phyloP scores from a whole-genome alignment of 805 yeast species.

The Metschnikowia hibisci region DNA sequence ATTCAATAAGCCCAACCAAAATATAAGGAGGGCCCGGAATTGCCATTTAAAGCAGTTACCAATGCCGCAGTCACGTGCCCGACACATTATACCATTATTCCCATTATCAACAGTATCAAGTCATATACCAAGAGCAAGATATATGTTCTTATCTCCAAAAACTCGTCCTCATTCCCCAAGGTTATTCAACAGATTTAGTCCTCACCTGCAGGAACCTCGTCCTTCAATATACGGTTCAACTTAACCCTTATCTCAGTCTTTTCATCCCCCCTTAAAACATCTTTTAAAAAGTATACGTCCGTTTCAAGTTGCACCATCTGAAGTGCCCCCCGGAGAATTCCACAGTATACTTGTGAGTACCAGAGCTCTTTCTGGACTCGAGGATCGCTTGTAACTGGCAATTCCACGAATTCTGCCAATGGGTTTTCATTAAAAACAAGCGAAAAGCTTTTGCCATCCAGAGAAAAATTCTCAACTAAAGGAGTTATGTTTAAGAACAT shows the following conservation, averaged over 20 bases:
- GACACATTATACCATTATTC: too few species aligned
- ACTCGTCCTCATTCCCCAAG: not conserved
- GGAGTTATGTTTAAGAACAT: constrained; percentile 84
- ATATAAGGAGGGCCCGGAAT: too few species aligned
- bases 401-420: constrained; percentile 88
- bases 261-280: constrained; percentile 77
- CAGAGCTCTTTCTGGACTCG: constrained; percentile 69
- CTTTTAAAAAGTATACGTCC: constrained; percentile 75
- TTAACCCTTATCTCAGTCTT: constrained; percentile 74
- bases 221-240: constrained; percentile 70
- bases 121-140: too few species aligned
- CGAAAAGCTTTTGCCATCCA: constrained; percentile 70
- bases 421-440: constrained; percentile 81
- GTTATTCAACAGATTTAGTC: constrained; percentile 40
- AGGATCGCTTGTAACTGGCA: constrained; percentile 67
- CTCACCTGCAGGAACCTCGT: constrained; percentile 97
- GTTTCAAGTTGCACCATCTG: constrained; percentile 96
- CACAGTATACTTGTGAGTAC: constrained; percentile 89
- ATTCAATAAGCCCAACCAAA: too few species aligned
- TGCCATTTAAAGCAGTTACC: too few species aligned
- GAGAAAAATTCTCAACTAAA: constrained; percentile 66
- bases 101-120: too few species aligned
- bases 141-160: too few species aligned
- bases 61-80: too few species aligned
- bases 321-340: constrained; percentile 84